Evolutionary conservation across 2,329 filamentous ascomycete genomes (phyloP), one percentile per base, ranked within the genome.

Genomic region (Sclerotinia subarctica): DNA sequence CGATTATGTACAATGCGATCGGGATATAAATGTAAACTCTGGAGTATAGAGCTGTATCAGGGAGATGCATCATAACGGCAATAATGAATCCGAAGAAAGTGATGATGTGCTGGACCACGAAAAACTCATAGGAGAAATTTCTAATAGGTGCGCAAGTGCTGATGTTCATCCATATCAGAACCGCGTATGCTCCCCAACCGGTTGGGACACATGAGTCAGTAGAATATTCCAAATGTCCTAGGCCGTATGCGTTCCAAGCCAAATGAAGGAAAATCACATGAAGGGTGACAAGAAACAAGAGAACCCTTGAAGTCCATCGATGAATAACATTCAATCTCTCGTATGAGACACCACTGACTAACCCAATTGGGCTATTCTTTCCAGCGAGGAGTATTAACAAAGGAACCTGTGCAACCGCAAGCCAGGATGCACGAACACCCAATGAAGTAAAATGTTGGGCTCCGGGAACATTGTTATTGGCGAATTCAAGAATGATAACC

Each of bases 241-340:
- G 59, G 15, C 69, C 68, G 54, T 74, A 75, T 15, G 68, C 68
- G 53, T 74, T 73, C 74, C 74, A 75, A 21, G 71, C 66, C 2
- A 72, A 57, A 54, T 72, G 70, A 42, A 73, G 60, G 58, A 73
- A 75, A 7, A 72, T 68, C 52, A 74, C 59, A 69, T 75, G 74
- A 15, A 75, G 63, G 3, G 70, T 87, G 4, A 85, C 86, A 0
- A 88, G 90, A 44, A 91, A 80, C 46, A 92, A 83, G 79, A 92
- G 85, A 68, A 87, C 88, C 70, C 90, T 84, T 2, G 86, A 86
- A 15, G 87, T 85, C 90, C 90, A 92, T 70, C 90, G 84, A 74
- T 92, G 90, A 67, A 91, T 78, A 88, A 89, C 91, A 76, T 91
- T 91, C 69, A 92, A 80, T 11, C 88, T 83, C 77, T 92, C 89